phyloP scores from a whole-genome alignment of 140 eudicot species.

The Cichorium intybus region DNA sequence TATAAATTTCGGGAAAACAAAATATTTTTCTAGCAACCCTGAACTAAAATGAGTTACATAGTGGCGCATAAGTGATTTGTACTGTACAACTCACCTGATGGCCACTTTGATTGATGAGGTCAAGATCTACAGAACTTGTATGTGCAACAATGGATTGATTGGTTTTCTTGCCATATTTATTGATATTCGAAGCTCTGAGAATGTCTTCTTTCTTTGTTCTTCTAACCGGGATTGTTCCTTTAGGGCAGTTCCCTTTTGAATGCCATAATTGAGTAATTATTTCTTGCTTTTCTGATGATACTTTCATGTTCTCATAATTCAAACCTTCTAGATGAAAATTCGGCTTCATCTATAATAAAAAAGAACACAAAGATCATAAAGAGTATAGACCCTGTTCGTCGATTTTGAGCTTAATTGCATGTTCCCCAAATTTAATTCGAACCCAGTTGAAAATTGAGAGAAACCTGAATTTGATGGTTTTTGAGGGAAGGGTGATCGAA shows the following conservation, averaged over 20 bases:
- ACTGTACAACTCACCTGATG: slow-evolving; percentile 53
- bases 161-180: slow-evolving; percentile 63
- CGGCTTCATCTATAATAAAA: slow-evolving; percentile 65
- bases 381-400: not conserved
- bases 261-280: slow-evolving; percentile 77
- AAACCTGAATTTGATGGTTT: slow-evolving; percentile 79
- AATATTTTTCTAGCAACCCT: no score
- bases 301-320: slow-evolving; percentile 42
- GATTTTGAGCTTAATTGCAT: not conserved
- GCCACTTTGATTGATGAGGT: slow-evolving; percentile 59
- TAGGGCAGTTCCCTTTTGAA: slow-evolving; percentile 58
- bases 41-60: no score
- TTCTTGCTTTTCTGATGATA: slow-evolving; percentile 20
- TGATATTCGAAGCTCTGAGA: slow-evolving; percentile 65
- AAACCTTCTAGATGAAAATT: slow-evolving; percentile 81
- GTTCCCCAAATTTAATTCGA: not conserved
- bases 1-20: not conserved
- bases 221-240: slow-evolving; percentile 76
- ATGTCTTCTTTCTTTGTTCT: slow-evolving; percentile 72
- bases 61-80: no score
- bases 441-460: not conserved
- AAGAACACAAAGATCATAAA: not conserved
- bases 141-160: slow-evolving; percentile 28
- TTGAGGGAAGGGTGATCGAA: slow-evolving; percentile 85
- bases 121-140: slow-evolving; percentile 56